phyloP scores from a whole-genome alignment of 2,329 filamentous ascomycete genomes.

The Pestalotiopsis sp. region DNA sequence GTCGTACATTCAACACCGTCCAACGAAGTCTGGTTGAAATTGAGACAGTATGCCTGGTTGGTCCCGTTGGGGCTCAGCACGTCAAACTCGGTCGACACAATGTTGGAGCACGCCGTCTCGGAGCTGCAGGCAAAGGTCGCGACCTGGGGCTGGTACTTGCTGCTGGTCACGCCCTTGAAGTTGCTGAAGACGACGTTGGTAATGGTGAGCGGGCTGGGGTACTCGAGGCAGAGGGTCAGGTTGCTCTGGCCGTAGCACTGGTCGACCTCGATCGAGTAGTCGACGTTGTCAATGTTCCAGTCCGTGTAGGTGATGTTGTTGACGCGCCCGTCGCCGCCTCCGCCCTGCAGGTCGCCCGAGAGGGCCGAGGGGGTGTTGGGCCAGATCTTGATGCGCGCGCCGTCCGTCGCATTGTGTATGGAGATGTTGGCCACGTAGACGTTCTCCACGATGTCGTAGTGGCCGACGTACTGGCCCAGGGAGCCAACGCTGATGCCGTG shows the following conservation, averaged over 20 bases:
- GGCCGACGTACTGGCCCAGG: constrained; percentile 59
- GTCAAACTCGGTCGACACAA: constrained; percentile 11
- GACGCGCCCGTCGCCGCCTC: constrained; percentile 61
- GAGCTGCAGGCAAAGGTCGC: constrained; percentile 22
- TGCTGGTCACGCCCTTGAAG: constrained; percentile 50
- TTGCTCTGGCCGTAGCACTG: constrained; percentile 35
- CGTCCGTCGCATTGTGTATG: constrained; percentile 54
- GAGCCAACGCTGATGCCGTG: constrained; percentile 65
- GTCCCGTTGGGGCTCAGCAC: constrained; percentile 12
- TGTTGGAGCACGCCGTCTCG: constrained; percentile 12
- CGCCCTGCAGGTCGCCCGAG: constrained; percentile 52
- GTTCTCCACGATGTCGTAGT: constrained; percentile 62
- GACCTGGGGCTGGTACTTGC: constrained; percentile 20
- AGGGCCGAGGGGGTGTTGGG: constrained; percentile 45
- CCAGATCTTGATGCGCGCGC: constrained; percentile 69
- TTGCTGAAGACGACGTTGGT: constrained; percentile 55
- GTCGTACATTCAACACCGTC: constrained; percentile 11
- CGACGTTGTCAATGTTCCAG: constrained; percentile 59
- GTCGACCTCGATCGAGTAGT: constrained; percentile 62
- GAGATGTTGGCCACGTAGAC: constrained; percentile 53
- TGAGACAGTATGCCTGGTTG: constrained; percentile 10
- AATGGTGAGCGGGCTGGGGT: constrained; percentile 56
- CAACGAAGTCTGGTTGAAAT: constrained; percentile 9
- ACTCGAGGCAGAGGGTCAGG: constrained; percentile 61
- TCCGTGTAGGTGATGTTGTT: constrained; percentile 64